These are phyloP conservation scores for Calonectria pauciramosa DNA, from an alignment of 2,329 filamentous ascomycete species.

Conservation along the genomic window DNA sequence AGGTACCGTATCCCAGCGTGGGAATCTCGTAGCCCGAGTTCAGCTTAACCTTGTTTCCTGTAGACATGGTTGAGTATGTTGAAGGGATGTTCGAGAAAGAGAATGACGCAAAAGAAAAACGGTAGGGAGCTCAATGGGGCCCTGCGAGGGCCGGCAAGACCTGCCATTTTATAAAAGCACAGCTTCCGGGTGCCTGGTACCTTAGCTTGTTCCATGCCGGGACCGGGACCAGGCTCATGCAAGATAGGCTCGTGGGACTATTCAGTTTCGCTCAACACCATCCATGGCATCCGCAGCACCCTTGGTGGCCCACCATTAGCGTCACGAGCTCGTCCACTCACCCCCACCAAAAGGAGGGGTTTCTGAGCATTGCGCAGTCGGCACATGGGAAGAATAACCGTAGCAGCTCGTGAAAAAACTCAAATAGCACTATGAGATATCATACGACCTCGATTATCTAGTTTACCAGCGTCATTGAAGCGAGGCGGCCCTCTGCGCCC, in stretches of 20 bases:
- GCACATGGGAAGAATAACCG: background rate
- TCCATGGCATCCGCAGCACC: constrained; percentile 19
- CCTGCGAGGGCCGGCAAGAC: constrained; percentile 5
- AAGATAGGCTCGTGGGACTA: constrained; percentile 5
- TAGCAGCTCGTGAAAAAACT: background rate
- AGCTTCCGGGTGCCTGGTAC: background rate
- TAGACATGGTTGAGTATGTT: constrained; percentile 52
- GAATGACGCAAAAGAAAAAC: background rate
- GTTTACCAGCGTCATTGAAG: background rate
- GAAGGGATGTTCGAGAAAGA: background rate
- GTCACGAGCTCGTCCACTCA: background rate
- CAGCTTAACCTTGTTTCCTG: constrained; percentile 68
- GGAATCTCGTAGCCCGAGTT: constrained; percentile 77
- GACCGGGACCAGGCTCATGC: background rate
- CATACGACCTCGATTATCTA: background rate
- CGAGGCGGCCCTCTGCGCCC: background rate
- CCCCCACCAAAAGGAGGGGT: background rate
- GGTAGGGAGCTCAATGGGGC: background rate
- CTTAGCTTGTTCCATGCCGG: background rate
- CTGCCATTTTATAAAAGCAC: background rate
- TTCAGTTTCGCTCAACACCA: background rate
- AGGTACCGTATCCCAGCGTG: constrained; percentile 72
- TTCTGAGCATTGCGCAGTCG: too few relatives aligned
- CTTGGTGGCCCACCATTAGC: constrained; percentile 50
- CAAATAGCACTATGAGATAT: background rate